Percentiles rank a stretch among this genome's conserved stretches.
phyloP scores from a whole-genome alignment of 1,284 basidiomycete species.

The Microbotryomycetes sp. region DNA sequence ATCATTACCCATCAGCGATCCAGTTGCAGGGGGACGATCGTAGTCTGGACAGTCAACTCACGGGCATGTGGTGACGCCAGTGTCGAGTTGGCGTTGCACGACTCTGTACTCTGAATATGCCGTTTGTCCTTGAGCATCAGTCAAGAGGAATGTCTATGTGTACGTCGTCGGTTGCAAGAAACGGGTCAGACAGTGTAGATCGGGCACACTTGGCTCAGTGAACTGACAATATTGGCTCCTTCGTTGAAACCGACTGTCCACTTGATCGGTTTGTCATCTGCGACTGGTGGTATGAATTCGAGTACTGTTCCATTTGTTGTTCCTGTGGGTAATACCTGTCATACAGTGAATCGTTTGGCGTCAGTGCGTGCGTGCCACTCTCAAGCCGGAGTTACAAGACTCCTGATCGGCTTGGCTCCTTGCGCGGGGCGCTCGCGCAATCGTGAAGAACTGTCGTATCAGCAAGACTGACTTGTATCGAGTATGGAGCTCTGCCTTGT shows the following conservation, averaged over 20 bases:
- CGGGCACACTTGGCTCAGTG: neutral
- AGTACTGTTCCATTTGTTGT: conserved; percentile 2
- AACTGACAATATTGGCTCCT: conserved; percentile 23
- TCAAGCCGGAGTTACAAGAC: too few relatives aligned
- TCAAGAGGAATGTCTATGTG: conserved; percentile 13
- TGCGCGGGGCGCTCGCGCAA: too few relatives aligned
- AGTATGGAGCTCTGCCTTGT: conserved; percentile 18
- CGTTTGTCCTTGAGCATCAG: neutral
- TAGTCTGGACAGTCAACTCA: neutral
- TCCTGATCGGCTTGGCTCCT: too few relatives aligned
- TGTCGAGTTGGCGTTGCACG: conserved; percentile 9
- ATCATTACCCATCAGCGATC: conserved; percentile 2
- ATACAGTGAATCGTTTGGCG: too few relatives aligned
- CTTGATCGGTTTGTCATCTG: neutral
- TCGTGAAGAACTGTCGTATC: too few relatives aligned
- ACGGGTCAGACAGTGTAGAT: neutral
- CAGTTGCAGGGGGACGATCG: conserved; percentile 1
- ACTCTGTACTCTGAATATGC: conserved; percentile 16
- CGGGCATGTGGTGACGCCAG: conserved; percentile 11
- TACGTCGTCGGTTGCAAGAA: neutral
- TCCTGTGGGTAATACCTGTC: conserved; percentile 3
- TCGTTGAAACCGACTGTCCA: conserved; percentile 15
- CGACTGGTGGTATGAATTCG: conserved; percentile 9
- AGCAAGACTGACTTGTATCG: conserved; percentile 3
- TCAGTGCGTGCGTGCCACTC: too few relatives aligned